Conservation (phyloP, 345 rosid genomes). For the Eucalyptus viminalis region DNA sequence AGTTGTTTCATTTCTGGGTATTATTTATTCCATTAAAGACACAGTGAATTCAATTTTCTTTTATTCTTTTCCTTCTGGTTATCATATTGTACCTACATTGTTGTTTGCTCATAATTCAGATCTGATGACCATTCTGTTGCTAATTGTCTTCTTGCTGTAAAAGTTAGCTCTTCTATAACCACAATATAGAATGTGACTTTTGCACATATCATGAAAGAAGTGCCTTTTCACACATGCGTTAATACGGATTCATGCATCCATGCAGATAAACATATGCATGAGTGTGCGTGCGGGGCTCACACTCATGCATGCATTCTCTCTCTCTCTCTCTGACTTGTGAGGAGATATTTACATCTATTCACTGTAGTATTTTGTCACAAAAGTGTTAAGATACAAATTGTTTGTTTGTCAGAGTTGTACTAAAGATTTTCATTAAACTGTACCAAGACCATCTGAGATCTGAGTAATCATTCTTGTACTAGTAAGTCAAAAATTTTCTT, state of each 20-base stretch:
- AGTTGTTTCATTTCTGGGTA: slow-evolving; percentile 5
- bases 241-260: neutral
- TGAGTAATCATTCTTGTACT: neutral
- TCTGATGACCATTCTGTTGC: neutral
- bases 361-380: neutral
- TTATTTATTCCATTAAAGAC: neutral
- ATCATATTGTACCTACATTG: neutral
- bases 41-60: neutral
- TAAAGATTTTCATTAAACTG: neutral
- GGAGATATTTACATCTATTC: neutral
- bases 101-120: neutral
- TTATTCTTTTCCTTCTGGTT: neutral
- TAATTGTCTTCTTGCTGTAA: neutral
- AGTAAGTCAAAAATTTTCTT: neutral
- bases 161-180: neutral
- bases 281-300: neutral
- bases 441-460: neutral
- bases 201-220: neutral
- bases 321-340: neutral
- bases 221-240: neutral
- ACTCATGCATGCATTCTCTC: neutral
- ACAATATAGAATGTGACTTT: neutral
- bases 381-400: neutral
- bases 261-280: neutral
- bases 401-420: neutral